Evolutionary conservation across 2,329 filamentous ascomycete genomes (phyloP), one percentile per base, ranked within the genome.

Genomic region (Aspergillus fumigatiaffinis): DNA sequence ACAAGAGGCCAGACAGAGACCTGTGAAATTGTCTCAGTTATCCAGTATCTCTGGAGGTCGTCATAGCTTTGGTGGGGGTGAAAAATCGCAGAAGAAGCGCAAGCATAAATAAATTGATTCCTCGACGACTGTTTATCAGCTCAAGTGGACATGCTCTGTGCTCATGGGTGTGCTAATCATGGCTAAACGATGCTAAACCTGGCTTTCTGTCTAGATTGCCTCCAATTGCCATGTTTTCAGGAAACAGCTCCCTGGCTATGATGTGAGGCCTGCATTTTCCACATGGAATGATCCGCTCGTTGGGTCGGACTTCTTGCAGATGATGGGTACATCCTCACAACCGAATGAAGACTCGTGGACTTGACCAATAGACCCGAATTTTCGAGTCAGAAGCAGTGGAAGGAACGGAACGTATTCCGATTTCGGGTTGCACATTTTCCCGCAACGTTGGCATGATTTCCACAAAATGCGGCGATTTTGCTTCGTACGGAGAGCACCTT

Each of bases 1-100:
- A 50, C 32, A 52, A 7, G 55, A 63, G 29, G 56, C 53, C 4
- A 60, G 61, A 49, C 63, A 63, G 49, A 64, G 61, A 56, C 47
- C 56, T 4, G 58, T 64, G 38, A 64, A 60, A 8, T 29, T 71
- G 8, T 62, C 59, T 3, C 25, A 66, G 4, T 51, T 72, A 17
- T 68, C 65, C n/a, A 70, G 68, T 55, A 72, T 74, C 29, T 74
- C 71, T 26, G 71, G 71, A 2, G 60, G 61, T 25, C 55, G 63
- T 49, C 51, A 61, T 12, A 52, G 52, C 7, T 35, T n/a, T 3
- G 21, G 46, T 7, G 57, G 59, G 4, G 57, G 59, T 2, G 54
- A 55, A 17, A 65, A 63, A 42, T 60, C 62, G 21, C 61, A 67
- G 47, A 67, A 66, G 55, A 68, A 67, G 47, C 61, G 66, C 51